A percentile compares a stretch with the other conserved stretches of the same genome.
phyloP scores from a whole-genome alignment of 495 filamentous ascomycete species.

The Massariosphaeria phaeospora region DNA sequence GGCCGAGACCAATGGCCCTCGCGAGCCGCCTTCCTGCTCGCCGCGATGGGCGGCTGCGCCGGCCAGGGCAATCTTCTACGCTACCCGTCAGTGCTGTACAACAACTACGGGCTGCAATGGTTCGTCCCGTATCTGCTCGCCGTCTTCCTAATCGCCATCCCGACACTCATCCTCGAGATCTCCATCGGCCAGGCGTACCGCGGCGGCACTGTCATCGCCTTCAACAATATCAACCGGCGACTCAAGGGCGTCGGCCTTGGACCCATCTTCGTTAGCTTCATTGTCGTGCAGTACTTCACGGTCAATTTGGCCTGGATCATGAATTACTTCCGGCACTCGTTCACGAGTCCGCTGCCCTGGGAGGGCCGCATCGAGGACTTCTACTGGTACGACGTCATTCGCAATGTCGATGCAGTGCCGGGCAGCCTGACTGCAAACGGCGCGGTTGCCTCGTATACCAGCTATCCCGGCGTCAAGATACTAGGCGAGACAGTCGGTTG shows the following conservation, averaged over 20 bases:
- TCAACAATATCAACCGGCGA: slow-evolving; percentile 41
- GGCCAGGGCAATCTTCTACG: slow-evolving; percentile 20
- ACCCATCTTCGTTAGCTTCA: slow-evolving; percentile 39
- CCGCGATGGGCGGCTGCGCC: slow-evolving; percentile 11
- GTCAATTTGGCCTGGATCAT: slow-evolving; percentile 45
- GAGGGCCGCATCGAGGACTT: slow-evolving; percentile 39
- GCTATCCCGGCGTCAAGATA: slow-evolving; percentile 30
- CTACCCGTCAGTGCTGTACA: slow-evolving; percentile 16
- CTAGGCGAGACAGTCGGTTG: slow-evolving; percentile 43
- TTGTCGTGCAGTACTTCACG: slow-evolving; percentile 42
- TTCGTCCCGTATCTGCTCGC: slow-evolving; percentile 23
- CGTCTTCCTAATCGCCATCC: slow-evolving; percentile 17
- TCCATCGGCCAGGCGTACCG: slow-evolving; percentile 44
- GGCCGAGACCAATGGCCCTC: slow-evolving; percentile 20
- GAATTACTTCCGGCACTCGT: slow-evolving; percentile 44
- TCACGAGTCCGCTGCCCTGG: slow-evolving; percentile 42
- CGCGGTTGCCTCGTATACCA: slow-evolving; percentile 21
- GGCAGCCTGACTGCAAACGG: slow-evolving; percentile 4
- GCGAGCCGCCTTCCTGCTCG: slow-evolving; percentile 16
- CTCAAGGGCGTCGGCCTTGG: slow-evolving; percentile 42
- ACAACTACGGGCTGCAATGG: slow-evolving; percentile 26
- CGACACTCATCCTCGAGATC: slow-evolving; percentile 32
- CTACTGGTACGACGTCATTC: slow-evolving; percentile 38
- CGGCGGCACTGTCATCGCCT: slow-evolving; percentile 41
- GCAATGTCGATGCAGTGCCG: slow-evolving; percentile 36